Base-by-base conservation (phyloP, 2,329 filamentous ascomycete species). In the Zymoseptoria tritici region DNA sequence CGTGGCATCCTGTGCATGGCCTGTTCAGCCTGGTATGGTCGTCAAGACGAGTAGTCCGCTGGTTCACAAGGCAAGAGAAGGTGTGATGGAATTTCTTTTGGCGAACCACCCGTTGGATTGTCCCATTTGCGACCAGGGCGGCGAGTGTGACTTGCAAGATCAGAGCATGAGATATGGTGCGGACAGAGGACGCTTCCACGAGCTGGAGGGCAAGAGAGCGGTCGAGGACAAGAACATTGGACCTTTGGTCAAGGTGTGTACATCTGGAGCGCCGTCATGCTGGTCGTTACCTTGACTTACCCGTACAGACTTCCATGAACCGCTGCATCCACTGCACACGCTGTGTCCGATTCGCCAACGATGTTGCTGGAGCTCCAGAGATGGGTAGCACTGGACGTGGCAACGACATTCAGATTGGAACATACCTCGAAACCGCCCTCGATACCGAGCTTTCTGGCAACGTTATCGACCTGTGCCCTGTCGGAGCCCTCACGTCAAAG, bases 191-290 rank as follows among this genome's bases (percentile, higher is more conserved):
- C 89, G 94, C 70, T 99, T 99, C 80, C 94, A 99, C 79, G 94
- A 99, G 78, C 79, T 95, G 72, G 87, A 85, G 58, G 94, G 94
- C 78, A 99, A 99, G 84, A 90, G 94, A 81, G 94, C 91, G 24
- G 92, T 97, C 49, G 94, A 99, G 80, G 94, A 99, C 78, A 99
- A 99, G 84, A 97, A 99, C 77, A 97, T 99, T 72, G 94, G 94
- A 42, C 94, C 94, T 57, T 78, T 99, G 68, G 90, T 99, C 79
- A 99, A 99, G 77, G 78, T 81, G 69, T 49, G 67, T 22, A 58
- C 26, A 26, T 5, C 11, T 21, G 24, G 52, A 49, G 16, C 2
- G 36, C 16, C 13, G 13, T 46, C 36, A 16, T 46, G 36, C 36
- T 46, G 36, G 36, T 46, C 13, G 5, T n/a, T n/a, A 46, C 13